These are phyloP conservation scores for Fusarium sp. DNA, from an alignment of 2,329 filamentous ascomycete species.

Conservation along the genomic window DNA sequence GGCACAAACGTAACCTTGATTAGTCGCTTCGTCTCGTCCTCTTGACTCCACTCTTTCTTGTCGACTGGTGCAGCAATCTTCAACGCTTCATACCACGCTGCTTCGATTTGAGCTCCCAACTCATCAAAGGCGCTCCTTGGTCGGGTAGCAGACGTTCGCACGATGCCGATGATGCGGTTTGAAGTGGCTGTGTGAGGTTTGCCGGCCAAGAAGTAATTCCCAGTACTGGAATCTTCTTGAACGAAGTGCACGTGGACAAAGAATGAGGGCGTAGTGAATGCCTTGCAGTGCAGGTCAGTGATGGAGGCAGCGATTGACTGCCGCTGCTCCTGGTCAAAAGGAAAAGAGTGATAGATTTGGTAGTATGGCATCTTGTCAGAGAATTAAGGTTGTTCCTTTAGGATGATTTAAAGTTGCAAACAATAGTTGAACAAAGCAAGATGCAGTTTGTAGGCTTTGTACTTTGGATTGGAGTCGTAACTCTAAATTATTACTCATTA, in stretches of 20 bases:
- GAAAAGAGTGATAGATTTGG: conserved; percentile 28
- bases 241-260: conserved; percentile 33
- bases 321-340: conserved; percentile 8
- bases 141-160: conserved; percentile 20
- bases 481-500: not conserved
- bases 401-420: not conserved
- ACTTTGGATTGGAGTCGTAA: not conserved
- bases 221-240: not conserved
- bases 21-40: conserved; percentile 13
- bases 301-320: conserved; percentile 19
- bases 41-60: not conserved
- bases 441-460: not conserved
- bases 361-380: conserved; percentile 30
- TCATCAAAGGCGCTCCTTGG: conserved; percentile 23
- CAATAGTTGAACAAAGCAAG: not conserved
- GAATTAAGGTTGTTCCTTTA: not conserved
- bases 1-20: conserved; percentile 29
- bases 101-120: conserved; percentile 21
- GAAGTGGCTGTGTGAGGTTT: conserved; percentile 1
- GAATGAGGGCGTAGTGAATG: conserved; percentile 28
- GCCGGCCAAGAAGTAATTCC: conserved; percentile 28
- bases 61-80: not conserved
- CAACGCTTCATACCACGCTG: conserved; percentile 15
- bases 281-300: conserved; percentile 21
- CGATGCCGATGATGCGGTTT: conserved; percentile 28